phyloP scores from a whole-genome alignment of 305 asterid genomes.

The Ilex paraguariensis region DNA sequence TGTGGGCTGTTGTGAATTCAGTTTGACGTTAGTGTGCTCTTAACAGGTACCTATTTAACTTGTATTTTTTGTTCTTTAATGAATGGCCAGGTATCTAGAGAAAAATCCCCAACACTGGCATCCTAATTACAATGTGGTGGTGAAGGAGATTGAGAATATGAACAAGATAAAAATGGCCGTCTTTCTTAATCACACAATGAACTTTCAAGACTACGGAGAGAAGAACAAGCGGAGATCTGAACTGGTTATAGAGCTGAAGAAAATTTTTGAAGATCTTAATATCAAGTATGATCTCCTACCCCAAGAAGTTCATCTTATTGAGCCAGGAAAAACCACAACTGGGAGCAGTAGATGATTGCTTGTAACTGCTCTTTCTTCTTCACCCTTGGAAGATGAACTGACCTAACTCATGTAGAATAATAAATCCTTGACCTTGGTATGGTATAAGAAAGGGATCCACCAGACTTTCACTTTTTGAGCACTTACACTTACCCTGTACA shows the following conservation, averaged over 20 bases:
- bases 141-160: conserved; percentile 73
- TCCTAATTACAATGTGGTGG: conserved; percentile 75
- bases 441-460: too few species aligned
- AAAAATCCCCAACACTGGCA: conserved; percentile 57
- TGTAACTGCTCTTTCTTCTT: too few species aligned
- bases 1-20: too few species aligned
- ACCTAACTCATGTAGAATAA: too few species aligned
- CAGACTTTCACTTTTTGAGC: too few species aligned
- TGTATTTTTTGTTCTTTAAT: too few species aligned
- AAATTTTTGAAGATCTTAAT: conserved; percentile 59
- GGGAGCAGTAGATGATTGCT: too few species aligned
- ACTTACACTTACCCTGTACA: too few species aligned
- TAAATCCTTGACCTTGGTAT: too few species aligned
- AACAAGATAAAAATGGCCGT: conserved; percentile 81
- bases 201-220: conserved; percentile 71
- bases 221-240: conserved; percentile 54
- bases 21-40: too few species aligned
- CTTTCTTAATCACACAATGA: conserved; percentile 71
- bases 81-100: conserved; percentile 55
- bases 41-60: too few species aligned
- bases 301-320: conserved; percentile 33
- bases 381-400: too few species aligned
- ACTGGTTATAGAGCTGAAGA: conserved; percentile 73
- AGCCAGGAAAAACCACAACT: background rate
- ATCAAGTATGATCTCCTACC: conserved; percentile 76